Evolutionary conservation across 306 rosid genomes (phyloP).

Genomic region (Styphnolobium japonicum): DNA sequence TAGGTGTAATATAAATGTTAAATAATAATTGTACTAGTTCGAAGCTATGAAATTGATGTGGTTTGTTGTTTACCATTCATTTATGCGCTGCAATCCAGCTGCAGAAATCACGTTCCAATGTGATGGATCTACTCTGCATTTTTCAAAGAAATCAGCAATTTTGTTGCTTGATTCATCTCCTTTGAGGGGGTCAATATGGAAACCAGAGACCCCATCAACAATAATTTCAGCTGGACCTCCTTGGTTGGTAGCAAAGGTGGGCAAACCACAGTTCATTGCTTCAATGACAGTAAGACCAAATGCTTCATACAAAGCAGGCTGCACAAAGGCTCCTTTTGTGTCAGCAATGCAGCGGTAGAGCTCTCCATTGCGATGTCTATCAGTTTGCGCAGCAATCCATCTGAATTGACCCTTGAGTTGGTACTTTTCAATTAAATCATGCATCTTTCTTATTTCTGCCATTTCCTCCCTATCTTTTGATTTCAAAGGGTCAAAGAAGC

Average conservation of each 20-base stretch:
- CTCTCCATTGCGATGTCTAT: conserved; percentile 73
- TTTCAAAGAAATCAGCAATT: conserved; percentile 78
- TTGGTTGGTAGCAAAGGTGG: conserved; percentile 95
- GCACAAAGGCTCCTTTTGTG: conserved; percentile 88
- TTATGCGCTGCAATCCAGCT: conserved; percentile 66
- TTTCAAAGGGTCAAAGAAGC: conserved; percentile 86
- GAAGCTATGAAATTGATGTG: conserved; percentile 3
- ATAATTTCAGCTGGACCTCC: conserved; percentile 97
- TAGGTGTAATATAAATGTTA: neutral
- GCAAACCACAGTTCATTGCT: conserved; percentile 96
- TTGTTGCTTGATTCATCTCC: conserved; percentile 73
- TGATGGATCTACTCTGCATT: conserved; percentile 55
- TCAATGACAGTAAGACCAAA: conserved; percentile 95
- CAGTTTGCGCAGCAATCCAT: conserved; percentile 93
- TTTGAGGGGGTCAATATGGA: conserved; percentile 78
- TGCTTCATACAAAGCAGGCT: conserved; percentile 93
- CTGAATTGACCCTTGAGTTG: conserved; percentile 81
- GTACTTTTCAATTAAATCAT: conserved; percentile 60
- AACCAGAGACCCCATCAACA: conserved; percentile 82
- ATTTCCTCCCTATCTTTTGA: conserved; percentile 94
- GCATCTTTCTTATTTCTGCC: conserved; percentile 74
- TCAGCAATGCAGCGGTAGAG: conserved; percentile 86
- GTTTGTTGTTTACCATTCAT: conserved; percentile 63
- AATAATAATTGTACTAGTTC: neutral
- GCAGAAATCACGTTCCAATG: conserved; percentile 56